phyloP scores from a whole-genome alignment of 192 early-diverging fungal genomes.

The Geosiphon pyriformis region DNA sequence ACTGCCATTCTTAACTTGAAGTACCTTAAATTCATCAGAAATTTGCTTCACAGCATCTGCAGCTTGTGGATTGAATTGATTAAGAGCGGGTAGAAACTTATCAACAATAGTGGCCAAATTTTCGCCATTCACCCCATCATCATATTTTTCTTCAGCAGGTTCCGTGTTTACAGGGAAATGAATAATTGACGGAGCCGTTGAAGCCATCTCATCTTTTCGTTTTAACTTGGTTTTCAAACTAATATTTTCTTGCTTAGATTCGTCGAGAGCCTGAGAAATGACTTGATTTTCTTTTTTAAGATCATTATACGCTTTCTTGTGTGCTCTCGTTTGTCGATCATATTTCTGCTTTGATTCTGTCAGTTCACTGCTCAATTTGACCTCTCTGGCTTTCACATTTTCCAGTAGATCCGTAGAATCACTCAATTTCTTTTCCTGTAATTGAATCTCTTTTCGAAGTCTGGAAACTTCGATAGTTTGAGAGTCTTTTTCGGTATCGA shows the following conservation, averaged over 20 bases:
- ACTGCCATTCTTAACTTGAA: constrained; percentile 16
- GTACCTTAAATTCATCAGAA: neutral
- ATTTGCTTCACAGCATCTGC: neutral
- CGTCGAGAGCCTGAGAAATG: constrained; percentile 39
- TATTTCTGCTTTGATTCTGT: neutral
- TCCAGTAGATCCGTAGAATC: constrained; percentile 52
- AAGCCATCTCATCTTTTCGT: constrained; percentile 45
- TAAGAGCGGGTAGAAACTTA: neutral
- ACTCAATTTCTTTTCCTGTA: constrained; percentile 45
- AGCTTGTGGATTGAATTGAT: neutral
- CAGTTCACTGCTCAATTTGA: constrained; percentile 33
- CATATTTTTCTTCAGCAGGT: neutral
- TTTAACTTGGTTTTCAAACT: constrained; percentile 49
- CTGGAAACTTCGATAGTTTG: constrained; percentile 40
- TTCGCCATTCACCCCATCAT: neutral
- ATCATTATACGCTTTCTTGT: neutral
- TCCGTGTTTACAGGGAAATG: neutral
- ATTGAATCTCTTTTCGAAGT: constrained; percentile 49
- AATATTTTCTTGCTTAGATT: constrained; percentile 54
- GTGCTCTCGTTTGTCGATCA: neutral
- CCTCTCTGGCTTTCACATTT: constrained; percentile 54
- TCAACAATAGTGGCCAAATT: neutral
- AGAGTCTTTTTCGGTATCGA: constrained; percentile 38
- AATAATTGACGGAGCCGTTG: neutral
- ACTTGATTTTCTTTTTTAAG: neutral